phyloP scores from a whole-genome alignment of 805 yeast genomes.

The Candida alai region DNA sequence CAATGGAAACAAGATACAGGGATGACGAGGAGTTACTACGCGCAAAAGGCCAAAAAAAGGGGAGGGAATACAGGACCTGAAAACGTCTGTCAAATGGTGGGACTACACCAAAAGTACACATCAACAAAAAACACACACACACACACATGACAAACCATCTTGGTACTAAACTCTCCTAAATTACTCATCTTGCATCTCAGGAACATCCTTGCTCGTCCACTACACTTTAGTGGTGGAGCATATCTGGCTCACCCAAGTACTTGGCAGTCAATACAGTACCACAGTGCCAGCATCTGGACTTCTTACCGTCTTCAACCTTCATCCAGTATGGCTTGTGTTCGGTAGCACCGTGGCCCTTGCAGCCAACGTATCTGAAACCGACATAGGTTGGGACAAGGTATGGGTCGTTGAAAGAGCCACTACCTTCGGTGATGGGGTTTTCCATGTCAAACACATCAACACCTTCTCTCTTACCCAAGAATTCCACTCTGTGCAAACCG shows the following conservation, averaged over 20 bases:
- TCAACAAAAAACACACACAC: too few relatives aligned
- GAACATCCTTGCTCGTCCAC: too few relatives aligned
- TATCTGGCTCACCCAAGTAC: slow-evolving; percentile 78
- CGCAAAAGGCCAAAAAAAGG: too few relatives aligned
- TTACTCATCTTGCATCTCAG: too few relatives aligned
- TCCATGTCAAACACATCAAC: slow-evolving; percentile 87
- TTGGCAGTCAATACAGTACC: slow-evolving; percentile 91
- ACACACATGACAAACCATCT: too few relatives aligned
- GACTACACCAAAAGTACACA: too few relatives aligned
- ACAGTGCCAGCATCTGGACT: slow-evolving; percentile 98
- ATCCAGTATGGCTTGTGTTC: slow-evolving; percentile 91
- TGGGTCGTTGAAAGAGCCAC: slow-evolving; percentile 88
- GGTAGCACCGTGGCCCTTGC: slow-evolving; percentile 94
- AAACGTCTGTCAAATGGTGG: too few relatives aligned
- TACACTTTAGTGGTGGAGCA: slow-evolving; percentile 51
- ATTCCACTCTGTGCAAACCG: slow-evolving; percentile 95
- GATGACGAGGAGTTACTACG: too few relatives aligned
- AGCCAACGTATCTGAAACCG: slow-evolving; percentile 92
- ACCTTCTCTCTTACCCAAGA: slow-evolving; percentile 93
- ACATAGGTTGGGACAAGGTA: slow-evolving; percentile 85
- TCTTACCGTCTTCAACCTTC: slow-evolving; percentile 76
- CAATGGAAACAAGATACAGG: too few relatives aligned
- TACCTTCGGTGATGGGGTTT: slow-evolving; percentile 84
- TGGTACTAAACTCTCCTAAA: too few relatives aligned
- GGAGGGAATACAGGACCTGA: too few relatives aligned